Evolutionary conservation across 1,284 basidiomycete species (phyloP).

Genomic region (Malassezia globosa): DNA sequence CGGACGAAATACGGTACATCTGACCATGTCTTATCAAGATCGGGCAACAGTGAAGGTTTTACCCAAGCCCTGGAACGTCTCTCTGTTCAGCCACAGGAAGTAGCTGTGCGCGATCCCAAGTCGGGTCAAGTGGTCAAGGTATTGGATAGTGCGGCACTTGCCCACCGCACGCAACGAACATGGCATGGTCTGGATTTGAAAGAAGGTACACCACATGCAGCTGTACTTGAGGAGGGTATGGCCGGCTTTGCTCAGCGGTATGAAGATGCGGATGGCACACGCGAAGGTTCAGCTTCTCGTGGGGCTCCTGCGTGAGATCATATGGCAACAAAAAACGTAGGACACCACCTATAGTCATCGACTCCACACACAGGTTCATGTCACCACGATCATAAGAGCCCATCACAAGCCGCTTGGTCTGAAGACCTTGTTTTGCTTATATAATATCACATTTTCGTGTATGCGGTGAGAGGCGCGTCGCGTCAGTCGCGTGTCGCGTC

Average conservation of each 20-base stretch:
- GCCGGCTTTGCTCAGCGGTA: slow-evolving; percentile 84
- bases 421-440: neutral
- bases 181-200: slow-evolving; percentile 76
- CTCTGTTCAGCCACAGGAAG: slow-evolving; percentile 16
- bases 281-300: slow-evolving; percentile 8
- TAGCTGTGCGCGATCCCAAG: slow-evolving; percentile 60
- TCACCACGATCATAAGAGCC: too few relatives aligned
- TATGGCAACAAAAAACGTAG: neutral
- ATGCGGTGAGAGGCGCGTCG: neutral
- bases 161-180: slow-evolving; percentile 60
- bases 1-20: slow-evolving; percentile 56
- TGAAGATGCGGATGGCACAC: slow-evolving; percentile 45
- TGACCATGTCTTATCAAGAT: neutral
- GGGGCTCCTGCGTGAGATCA: neutral
- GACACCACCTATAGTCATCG: too few relatives aligned
- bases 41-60: neutral
- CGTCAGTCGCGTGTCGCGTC: too few relatives aligned
- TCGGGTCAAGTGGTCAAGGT: slow-evolving; percentile 51
- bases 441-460: neutral
- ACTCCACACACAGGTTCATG: too few relatives aligned
- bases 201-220: slow-evolving; percentile 60
- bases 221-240: slow-evolving; percentile 72
- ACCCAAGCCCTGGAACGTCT: neutral
- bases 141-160: slow-evolving; percentile 46
- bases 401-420: neutral